These are phyloP conservation scores for Colletotrichum paranaense DNA, from an alignment of 2,329 filamentous ascomycete genomes.

Conservation along the genomic window DNA sequence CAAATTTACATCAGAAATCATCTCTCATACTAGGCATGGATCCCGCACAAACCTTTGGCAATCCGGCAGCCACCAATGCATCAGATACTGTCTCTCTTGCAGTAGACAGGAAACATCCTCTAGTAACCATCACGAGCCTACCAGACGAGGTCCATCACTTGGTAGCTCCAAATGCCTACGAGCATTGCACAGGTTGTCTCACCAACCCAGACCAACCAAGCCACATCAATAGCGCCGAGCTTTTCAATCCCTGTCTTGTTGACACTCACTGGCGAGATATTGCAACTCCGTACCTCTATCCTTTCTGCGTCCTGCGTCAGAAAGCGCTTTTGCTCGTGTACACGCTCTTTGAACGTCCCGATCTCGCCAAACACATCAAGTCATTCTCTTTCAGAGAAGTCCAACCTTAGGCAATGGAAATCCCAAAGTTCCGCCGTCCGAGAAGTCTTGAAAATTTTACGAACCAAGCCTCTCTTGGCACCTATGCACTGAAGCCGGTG, in stretches of 20 bases:
- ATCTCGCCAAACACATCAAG: background rate
- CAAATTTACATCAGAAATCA: too few relatives aligned
- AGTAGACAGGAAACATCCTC: too few relatives aligned
- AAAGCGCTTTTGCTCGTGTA: background rate
- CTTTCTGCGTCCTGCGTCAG: background rate
- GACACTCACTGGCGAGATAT: background rate
- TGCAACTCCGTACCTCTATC: background rate
- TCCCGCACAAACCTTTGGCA: too few relatives aligned
- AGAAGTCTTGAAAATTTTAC: background rate
- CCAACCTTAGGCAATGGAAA: too few relatives aligned
- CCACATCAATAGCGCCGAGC: background rate
- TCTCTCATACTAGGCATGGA: too few relatives aligned
- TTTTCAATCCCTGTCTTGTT: background rate
- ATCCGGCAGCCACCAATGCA: too few relatives aligned
- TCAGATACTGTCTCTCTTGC: too few relatives aligned
- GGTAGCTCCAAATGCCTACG: too few relatives aligned
- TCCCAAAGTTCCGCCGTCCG: too few relatives aligned
- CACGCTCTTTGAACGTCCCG: background rate
- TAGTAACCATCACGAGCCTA: too few relatives aligned
- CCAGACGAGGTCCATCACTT: too few relatives aligned
- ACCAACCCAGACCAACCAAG: background rate
- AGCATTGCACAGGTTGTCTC: background rate
- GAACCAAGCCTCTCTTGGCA: background rate
- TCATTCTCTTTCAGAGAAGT: background rate
- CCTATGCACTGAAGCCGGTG: background rate